Evolutionary conservation across 371 early-diverging fungal species (phyloP).

Genomic region (Conidiobolus incongruus): DNA sequence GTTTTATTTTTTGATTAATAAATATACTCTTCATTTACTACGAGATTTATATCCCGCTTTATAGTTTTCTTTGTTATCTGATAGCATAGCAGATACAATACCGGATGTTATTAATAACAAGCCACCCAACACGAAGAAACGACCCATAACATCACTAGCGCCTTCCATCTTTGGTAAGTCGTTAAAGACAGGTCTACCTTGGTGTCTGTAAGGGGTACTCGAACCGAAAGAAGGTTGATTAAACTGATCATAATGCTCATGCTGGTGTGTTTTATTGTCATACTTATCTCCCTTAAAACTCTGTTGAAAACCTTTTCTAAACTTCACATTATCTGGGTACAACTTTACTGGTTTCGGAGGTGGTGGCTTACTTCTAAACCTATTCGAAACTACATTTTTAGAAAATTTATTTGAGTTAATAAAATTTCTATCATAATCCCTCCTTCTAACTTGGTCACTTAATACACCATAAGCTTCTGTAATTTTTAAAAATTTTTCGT

Average conservation of each 20-base stretch:
- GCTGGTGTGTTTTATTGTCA: not conserved
- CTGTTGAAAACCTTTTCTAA: not conserved
- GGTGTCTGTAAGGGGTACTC: too few species aligned
- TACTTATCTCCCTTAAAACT: not conserved
- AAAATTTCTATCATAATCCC: constrained; percentile 42
- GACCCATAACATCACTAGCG: too few species aligned
- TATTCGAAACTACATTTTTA: not conserved
- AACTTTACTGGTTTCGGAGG: not conserved
- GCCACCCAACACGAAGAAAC: too few species aligned
- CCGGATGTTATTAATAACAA: too few species aligned
- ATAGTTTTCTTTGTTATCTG: too few species aligned
- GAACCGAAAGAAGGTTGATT: too few species aligned
- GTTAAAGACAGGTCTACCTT: too few species aligned
- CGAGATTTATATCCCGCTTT: too few species aligned
- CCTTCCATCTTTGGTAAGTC: too few species aligned
- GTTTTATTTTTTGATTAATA: too few species aligned
- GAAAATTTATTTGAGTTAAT: not conserved
- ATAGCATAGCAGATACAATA: too few species aligned
- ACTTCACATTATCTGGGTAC: not conserved
- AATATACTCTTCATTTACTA: too few species aligned
- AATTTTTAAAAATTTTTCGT: constrained; percentile 43
- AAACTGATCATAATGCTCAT: not conserved
- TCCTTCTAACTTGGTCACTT: constrained; percentile 37
- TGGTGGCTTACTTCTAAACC: not conserved
- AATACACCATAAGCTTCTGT: constrained; percentile 72